Percentiles rank a stretch among this genome's conserved stretches.
Conservation (phyloP, 345 rosid species). For the Linum lewisii region DNA sequence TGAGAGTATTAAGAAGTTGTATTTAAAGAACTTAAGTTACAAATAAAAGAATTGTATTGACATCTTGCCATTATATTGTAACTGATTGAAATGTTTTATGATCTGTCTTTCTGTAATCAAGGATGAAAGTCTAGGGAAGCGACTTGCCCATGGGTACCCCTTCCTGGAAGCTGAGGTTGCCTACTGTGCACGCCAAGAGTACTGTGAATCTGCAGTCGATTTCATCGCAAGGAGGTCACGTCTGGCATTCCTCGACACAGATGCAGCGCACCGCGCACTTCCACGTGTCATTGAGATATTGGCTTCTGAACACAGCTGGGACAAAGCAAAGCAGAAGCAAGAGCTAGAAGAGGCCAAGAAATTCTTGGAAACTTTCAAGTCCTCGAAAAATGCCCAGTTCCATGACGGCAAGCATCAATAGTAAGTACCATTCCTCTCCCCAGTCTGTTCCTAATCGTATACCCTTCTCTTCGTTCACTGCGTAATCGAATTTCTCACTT, state of each 20-base stretch:
- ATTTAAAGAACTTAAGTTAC: too few species aligned
- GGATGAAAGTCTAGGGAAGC: slow-evolving; percentile 86
- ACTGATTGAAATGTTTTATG: not conserved
- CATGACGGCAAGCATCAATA: slow-evolving; percentile 76
- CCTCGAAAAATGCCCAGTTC: slow-evolving; percentile 85
- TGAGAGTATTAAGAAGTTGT: too few species aligned
- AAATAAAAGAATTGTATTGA: too few species aligned
- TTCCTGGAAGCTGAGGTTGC: slow-evolving; percentile 60
- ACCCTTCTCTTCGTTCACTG: too few species aligned
- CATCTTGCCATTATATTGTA: not conserved
- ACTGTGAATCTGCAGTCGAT: slow-evolving; percentile 85
- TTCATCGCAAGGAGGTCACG: slow-evolving; percentile 94
- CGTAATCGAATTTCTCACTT: too few species aligned
- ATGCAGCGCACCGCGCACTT: slow-evolving; percentile 81
- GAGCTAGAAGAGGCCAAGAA: slow-evolving; percentile 54
- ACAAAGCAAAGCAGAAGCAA: slow-evolving; percentile 52
- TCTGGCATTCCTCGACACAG: slow-evolving; percentile 91
- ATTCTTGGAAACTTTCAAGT: slow-evolving; percentile 82
- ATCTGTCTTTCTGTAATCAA: slow-evolving; percentile 14
- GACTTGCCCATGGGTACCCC: slow-evolving; percentile 88
- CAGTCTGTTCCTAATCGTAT: too few species aligned
- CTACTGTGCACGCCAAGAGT: slow-evolving; percentile 82
- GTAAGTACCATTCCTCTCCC: slow-evolving; percentile 17
- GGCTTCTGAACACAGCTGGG: slow-evolving; percentile 71
- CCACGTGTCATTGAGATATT: slow-evolving; percentile 70